These are phyloP conservation scores for Lippia alba DNA, from an alignment of 305 asterid species.

Conservation along the genomic window DNA sequence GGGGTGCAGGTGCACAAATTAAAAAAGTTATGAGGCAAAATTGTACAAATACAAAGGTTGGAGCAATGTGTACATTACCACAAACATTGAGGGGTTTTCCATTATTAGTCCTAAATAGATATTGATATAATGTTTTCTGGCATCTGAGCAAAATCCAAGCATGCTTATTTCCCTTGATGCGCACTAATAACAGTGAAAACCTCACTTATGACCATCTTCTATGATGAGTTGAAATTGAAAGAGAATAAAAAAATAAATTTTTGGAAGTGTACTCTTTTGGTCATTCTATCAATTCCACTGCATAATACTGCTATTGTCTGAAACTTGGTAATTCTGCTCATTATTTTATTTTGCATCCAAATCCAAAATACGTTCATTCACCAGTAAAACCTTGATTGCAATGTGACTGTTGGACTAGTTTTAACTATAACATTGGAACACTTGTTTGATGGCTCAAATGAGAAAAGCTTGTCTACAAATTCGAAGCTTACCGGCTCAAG, in stretches of 20 bases:
- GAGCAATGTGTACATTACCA: no score
- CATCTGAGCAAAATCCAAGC: slow-evolving; percentile 23
- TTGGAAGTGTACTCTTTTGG: neutral
- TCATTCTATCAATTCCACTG: neutral
- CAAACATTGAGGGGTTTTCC: no score
- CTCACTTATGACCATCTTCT: slow-evolving; percentile 4
- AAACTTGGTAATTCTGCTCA: neutral
- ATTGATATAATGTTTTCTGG: slow-evolving; percentile 23
- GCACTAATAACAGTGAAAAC: slow-evolving; percentile 5
- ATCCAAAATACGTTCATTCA: neutral
- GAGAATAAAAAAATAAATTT: neutral
- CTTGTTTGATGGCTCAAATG: slow-evolving; percentile 17
- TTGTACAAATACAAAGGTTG: no score
- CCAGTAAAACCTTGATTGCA: neutral
- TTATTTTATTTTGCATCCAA: neutral
- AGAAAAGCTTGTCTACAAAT: neutral
- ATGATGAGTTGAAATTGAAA: neutral
- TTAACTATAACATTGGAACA: slow-evolving; percentile 3
- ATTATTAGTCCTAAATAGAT: slow-evolving; percentile 1
- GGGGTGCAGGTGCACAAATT: no score
- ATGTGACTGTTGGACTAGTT: neutral
- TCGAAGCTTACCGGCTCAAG: slow-evolving; percentile 28
- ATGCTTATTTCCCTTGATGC: slow-evolving; percentile 11
- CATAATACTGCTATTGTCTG: slow-evolving; percentile 6
- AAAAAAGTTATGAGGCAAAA: no score